Percentiles rank a stretch among this genome's conserved stretches.
These are phyloP conservation scores for Chiua virens DNA, from an alignment of 768 basidiomycete genomes.

Conservation along the genomic window DNA sequence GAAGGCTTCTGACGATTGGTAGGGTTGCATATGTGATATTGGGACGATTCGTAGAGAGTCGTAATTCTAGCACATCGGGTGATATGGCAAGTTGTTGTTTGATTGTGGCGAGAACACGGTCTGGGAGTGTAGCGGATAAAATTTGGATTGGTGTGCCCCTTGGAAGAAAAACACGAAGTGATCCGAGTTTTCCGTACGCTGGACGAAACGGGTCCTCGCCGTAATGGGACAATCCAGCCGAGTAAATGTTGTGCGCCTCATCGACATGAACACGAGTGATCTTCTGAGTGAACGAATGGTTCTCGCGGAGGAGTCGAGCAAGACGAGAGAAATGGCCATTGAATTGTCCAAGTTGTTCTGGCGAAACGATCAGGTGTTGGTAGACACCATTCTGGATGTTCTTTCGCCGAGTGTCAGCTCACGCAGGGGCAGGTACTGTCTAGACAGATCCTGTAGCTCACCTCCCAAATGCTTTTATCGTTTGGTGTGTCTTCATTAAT, in stretches of 20 bases:
- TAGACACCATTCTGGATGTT: too few species aligned
- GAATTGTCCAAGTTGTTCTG: too few species aligned
- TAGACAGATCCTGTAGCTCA: too few species aligned
- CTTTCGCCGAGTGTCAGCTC: too few species aligned
- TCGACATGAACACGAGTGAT: too few species aligned
- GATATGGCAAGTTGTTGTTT: neutral
- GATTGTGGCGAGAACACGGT: neutral
- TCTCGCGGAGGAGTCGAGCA: too few species aligned
- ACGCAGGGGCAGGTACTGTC: too few species aligned
- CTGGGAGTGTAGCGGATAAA: slow-evolving; percentile 1
- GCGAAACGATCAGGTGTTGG: too few species aligned
- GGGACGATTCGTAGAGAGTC: neutral
- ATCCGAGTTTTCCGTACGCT: neutral
- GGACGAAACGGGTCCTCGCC: neutral
- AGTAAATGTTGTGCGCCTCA: slow-evolving; percentile 4
- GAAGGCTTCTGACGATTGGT: neutral
- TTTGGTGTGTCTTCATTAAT: too few species aligned
- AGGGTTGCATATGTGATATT: slow-evolving; percentile 2
- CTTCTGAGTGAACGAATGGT: too few species aligned
- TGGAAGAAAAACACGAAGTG: neutral
- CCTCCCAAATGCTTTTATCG: too few species aligned
- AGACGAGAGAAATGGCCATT: too few species aligned
- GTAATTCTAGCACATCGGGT: neutral
- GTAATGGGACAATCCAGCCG: slow-evolving; percentile 1
- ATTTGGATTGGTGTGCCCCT: neutral